Percentiles rank a stretch among this genome's conserved stretches.
Evolutionary conservation across 2,329 filamentous ascomycete species (phyloP).

Genomic region (Penicillium sp.): DNA sequence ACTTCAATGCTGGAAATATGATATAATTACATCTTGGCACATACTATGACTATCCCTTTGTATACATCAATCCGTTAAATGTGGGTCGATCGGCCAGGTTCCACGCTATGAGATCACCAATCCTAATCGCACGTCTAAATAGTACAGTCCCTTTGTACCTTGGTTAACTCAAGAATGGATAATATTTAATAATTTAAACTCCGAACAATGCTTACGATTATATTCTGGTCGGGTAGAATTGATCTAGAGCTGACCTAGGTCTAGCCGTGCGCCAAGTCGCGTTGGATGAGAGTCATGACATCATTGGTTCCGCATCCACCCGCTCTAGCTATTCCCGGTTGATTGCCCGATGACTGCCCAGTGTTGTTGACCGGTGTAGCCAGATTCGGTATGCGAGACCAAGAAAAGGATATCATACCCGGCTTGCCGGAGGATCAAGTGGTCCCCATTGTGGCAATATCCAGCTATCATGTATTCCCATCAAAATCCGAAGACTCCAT

Average conservation of each 20-base stretch:
- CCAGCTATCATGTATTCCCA: neutral
- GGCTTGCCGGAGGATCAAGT: neutral
- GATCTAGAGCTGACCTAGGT: neutral
- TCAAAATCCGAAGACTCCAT: neutral
- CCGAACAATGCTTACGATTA: no score
- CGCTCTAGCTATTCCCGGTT: neutral
- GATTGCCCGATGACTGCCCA: neutral
- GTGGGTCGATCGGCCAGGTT: conserved; percentile 1
- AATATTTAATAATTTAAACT: neutral
- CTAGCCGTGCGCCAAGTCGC: neutral
- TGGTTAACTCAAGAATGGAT: neutral
- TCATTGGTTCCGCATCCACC: conserved; percentile 11
- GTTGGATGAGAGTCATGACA: conserved; percentile 15
- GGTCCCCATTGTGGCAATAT: neutral
- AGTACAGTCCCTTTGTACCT: neutral
- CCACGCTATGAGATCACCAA: neutral
- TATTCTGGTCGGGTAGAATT: neutral
- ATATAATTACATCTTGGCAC: neutral
- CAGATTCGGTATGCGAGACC: neutral
- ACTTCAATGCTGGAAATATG: neutral
- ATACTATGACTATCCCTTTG: neutral
- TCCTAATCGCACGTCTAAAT: neutral
- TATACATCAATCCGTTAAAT: neutral
- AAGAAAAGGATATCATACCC: conserved; percentile 1
- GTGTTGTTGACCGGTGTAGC: neutral